Base-by-base conservation (phyloP, 192 early-diverging fungal species). In the Linnemannia hyalina region DNA sequence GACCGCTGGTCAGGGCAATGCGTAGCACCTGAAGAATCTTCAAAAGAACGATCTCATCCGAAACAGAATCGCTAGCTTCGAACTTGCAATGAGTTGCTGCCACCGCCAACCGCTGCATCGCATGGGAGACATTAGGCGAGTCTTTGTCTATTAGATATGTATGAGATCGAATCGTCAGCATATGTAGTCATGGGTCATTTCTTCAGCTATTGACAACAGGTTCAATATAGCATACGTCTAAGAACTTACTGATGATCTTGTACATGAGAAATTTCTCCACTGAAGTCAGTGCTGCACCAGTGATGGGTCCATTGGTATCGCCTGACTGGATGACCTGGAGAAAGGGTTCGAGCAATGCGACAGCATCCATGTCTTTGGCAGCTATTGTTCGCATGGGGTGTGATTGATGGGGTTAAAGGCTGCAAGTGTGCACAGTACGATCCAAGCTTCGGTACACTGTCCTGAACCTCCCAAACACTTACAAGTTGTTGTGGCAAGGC, bases 61-160 rank as follows among this genome's bases (percentile, higher is more conserved):
- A 96, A 0, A 96, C 95, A 7, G 96, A 93, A 81, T 99, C 97
- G 3, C 97, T 96, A 2, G 97, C 95, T 83, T 98, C 97, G 88
- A 99, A 99, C 85, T 98, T 97, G 88, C 97, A 99, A 81, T 97
- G 96, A 2, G 98, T 96, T 18, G 97, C 97, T 4, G 98, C 94
- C 44, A 95, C 92, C 18, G 96, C 93, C 36, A 97, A 77, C 10
- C 89, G 89, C 55, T 93, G 88, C 91, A 97, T 94, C 1, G 97
- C 96, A 60, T 88, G 55, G 6, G 92, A 88, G n/a, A 97, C 89
- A 52, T 91, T 91, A 32, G 95, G 93, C 60, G 94, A 95, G 63
- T 92, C 88, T 41, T 81, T 85, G 77, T 90, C 87, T 86, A 78
- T 38, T 46, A 20, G 49, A 52, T 10, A 35, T 74, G 42, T 23